A percentile compares a stretch with the other conserved stretches of the same genome.
These are phyloP conservation scores for Scheffersomyces illinoinensis DNA, from an alignment of 1,139 yeast species.

Conservation along the genomic window DNA sequence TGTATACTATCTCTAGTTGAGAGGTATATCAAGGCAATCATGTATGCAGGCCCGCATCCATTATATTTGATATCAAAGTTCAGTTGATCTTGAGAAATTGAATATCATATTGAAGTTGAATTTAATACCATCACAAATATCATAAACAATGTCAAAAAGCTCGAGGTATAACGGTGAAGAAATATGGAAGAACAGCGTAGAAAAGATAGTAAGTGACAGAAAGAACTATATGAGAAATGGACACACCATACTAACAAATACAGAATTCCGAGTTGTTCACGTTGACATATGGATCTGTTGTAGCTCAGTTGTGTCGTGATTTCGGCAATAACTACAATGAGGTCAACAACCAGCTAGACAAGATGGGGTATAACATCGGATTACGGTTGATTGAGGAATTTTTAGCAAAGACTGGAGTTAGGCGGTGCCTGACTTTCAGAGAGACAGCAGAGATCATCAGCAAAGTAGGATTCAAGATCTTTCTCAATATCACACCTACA, in stretches of 20 bases:
- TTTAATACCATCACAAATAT: too few species aligned
- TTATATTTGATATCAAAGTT: background rate
- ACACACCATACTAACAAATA: constrained; percentile 10
- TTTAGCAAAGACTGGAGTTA: constrained; percentile 80
- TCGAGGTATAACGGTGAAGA: constrained; percentile 75
- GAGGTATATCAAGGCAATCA: too few species aligned
- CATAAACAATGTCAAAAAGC: constrained; percentile 47
- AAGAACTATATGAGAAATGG: background rate
- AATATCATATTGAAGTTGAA: background rate
- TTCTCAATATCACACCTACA: constrained; percentile 77
- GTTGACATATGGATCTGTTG: constrained; percentile 90
- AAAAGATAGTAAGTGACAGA: constrained; percentile 65
- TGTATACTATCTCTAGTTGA: too few species aligned
- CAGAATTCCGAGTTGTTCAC: constrained; percentile 90
- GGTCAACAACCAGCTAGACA: constrained; percentile 81
- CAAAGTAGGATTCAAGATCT: constrained; percentile 87
- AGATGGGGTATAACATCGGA: constrained; percentile 97
- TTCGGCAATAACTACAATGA: constrained; percentile 70
- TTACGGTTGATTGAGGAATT: constrained; percentile 89
- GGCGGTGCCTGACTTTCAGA: constrained; percentile 74
- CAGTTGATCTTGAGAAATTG: background rate
- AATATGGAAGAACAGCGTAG: constrained; percentile 86
- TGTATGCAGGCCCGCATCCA: too few species aligned
- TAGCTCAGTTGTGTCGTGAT: constrained; percentile 89
- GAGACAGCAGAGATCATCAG: constrained; percentile 88